Percentiles rank a stretch among this genome's conserved stretches.
Evolutionary conservation across 495 filamentous ascomycete genomes (phyloP).

Genomic region (Penicillium maclennaniae): DNA sequence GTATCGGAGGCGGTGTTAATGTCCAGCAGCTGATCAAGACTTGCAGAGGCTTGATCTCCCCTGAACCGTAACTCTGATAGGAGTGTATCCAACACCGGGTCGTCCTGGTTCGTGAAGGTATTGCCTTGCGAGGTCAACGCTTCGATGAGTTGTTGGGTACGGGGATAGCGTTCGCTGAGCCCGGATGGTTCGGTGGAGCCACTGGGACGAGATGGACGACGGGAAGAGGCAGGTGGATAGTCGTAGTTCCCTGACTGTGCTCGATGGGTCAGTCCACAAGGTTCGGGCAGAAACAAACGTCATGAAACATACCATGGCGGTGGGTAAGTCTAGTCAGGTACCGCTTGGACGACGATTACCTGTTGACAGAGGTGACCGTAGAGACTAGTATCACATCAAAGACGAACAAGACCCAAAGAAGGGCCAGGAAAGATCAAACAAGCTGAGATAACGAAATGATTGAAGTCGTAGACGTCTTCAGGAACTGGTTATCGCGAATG

Average conservation of each 20-base stretch:
- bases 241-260: conserved; percentile 58
- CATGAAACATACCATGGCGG: conserved; percentile 24
- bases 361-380: neutral
- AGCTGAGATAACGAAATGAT: neutral
- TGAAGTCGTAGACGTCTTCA: conserved; percentile 1
- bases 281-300: conserved; percentile 1
- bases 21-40: neutral
- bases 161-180: conserved; percentile 5
- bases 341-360: conserved; percentile 5
- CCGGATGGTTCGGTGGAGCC: conserved; percentile 11
- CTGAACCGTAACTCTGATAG: neutral
- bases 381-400: conserved; percentile 1
- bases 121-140: neutral
- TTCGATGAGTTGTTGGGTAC: conserved; percentile 6
- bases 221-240: conserved; percentile 48
- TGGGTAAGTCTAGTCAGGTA: conserved; percentile 10
- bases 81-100: neutral
- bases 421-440: conserved; percentile 2
- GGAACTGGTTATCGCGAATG: neutral
- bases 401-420: neutral
- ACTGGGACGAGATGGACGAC: conserved; percentile 27
- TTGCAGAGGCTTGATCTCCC: neutral
- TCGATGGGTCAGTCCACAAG: neutral
- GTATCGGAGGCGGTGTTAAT: neutral
- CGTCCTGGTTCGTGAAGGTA: neutral